Evolutionary conservation across 1,284 basidiomycete genomes (phyloP), one percentile per base, ranked within the genome.

Genomic region (Leccinum holopus): DNA sequence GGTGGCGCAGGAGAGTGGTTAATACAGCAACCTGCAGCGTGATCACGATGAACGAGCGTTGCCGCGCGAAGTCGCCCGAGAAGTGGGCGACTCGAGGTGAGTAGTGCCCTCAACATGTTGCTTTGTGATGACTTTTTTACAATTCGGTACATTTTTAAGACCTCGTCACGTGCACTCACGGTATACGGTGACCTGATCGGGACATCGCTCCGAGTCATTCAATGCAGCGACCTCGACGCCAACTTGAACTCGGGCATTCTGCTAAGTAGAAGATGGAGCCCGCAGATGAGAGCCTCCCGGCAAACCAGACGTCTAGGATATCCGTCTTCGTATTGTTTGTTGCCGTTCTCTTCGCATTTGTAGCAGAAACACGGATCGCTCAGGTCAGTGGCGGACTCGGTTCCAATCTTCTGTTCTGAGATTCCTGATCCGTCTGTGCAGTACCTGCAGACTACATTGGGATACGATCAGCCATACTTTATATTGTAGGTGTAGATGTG

Each of bases 391-490:
- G 18, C 44, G 5, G 54, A 53, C 30, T 35, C n/a, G 18, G 3
- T 41, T 39, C 25, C 32, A 35, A 49, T 49, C 44, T n/a, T n/a
- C n/a, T n/a, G n/a, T 21, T 21, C 25, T 28, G 25, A 47, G 6
- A 21, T 49, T 7, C 12, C 61, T 64, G 39, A 63, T 41, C 33
- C 28, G 6, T 21, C 37, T 25, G 55, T 25, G 57, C 69, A 91
- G 88, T 89, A 92, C 77, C 85, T 93, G 12, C 91, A 94, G 76
- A 86, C 86, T 1, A 82, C 78, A 1, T 77, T 91, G 32, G 82
- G 79, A 32, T 94, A 87, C 77, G 79, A 84, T 57, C 88, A 92
- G 59, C 90, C 92, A 1, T 93, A 86, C 78, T 86, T 94, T 66
- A 77, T 92, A 65, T 90, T 94, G 90, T 92, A 69, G 67, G 84